phyloP scores from a whole-genome alignment of 768 basidiomycete genomes.

The Mycena indigotica region DNA sequence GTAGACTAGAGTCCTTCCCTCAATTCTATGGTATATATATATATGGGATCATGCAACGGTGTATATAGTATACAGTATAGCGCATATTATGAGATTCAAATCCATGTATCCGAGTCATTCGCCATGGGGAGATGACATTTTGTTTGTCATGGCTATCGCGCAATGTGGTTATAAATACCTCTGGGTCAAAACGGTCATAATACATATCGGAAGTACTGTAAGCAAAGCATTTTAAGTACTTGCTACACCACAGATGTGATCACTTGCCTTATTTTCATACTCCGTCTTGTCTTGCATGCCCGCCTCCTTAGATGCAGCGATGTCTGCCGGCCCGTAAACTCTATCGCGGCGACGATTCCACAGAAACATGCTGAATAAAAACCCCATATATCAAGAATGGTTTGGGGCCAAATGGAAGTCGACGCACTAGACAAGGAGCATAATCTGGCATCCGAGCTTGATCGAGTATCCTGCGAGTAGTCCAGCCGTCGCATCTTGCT shows the following conservation, averaged over 20 bases:
- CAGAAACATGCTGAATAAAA: constrained; percentile 11
- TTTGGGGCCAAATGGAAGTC: not conserved
- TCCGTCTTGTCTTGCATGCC: constrained; percentile 28
- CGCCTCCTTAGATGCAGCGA: constrained; percentile 21
- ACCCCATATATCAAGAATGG: not conserved
- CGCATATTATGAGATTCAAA: no score
- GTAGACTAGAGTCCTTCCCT: no score
- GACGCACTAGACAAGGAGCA: constrained; percentile 15
- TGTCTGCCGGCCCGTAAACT: constrained; percentile 19
- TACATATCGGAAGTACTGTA: constrained; percentile 20
- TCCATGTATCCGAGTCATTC: no score
- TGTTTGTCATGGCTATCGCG: no score
- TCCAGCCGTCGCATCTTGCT: constrained; percentile 22
- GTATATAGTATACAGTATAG: no score
- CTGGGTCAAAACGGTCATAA: no score
- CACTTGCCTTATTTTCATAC: constrained; percentile 23
- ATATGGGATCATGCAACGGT: no score
- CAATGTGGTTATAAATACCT: no score
- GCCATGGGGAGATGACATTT: no score
- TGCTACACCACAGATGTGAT: not conserved
- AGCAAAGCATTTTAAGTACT: not conserved
- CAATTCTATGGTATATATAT: no score
- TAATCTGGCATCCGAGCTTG: constrained; percentile 23
- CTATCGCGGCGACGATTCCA: constrained; percentile 17
- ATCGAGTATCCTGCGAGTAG: constrained; percentile 22